Percentiles rank a stretch among this genome's conserved stretches.
Evolutionary conservation across 192 early-diverging fungal species (phyloP).

Genomic region (Mortierella hygrophila): DNA sequence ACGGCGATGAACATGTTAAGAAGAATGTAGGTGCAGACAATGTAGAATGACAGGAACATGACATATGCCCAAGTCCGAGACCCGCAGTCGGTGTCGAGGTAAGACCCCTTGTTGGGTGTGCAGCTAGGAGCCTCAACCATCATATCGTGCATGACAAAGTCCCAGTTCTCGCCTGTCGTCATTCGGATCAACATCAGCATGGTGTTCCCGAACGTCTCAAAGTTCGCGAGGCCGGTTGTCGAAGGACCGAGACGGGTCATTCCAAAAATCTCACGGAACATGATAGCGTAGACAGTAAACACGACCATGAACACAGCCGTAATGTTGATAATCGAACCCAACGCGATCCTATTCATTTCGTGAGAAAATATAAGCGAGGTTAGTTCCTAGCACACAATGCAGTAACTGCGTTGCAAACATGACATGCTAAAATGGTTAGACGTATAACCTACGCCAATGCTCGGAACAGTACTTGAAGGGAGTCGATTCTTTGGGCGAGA

Average conservation of each 20-base stretch:
- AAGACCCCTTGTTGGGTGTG: slow-evolving; percentile 52
- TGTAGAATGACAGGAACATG: slow-evolving; percentile 69
- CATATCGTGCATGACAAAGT: slow-evolving; percentile 72
- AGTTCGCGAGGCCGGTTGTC: slow-evolving; percentile 63
- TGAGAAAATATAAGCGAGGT: neutral
- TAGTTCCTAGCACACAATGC: neutral
- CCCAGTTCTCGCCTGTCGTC: slow-evolving; percentile 73
- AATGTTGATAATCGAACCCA: slow-evolving; percentile 64
- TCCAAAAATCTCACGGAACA: slow-evolving; percentile 73
- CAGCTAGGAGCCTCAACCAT: slow-evolving; percentile 64
- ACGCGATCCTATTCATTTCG: slow-evolving; percentile 37
- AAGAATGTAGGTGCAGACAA: slow-evolving; percentile 74
- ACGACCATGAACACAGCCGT: slow-evolving; percentile 71
- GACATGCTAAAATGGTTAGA: slow-evolving; percentile 20
- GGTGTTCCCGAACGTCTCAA: slow-evolving; percentile 61
- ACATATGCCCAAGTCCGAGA: slow-evolving; percentile 64
- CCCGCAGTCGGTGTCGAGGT: slow-evolving; percentile 67
- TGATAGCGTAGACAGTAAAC: slow-evolving; percentile 65
- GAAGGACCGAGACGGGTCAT: slow-evolving; percentile 65
- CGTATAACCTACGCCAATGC: slow-evolving; percentile 39
- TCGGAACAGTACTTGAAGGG: slow-evolving; percentile 44
- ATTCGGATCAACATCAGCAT: slow-evolving; percentile 66
- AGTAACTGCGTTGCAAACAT: neutral
- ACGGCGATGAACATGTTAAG: slow-evolving; percentile 71
- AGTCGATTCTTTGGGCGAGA: slow-evolving; percentile 49